A percentile compares a stretch with the other conserved stretches of the same genome.
These are phyloP conservation scores for Pseudogymnoascus sp. DNA, from an alignment of 2,329 filamentous ascomycete species.

Conservation along the genomic window DNA sequence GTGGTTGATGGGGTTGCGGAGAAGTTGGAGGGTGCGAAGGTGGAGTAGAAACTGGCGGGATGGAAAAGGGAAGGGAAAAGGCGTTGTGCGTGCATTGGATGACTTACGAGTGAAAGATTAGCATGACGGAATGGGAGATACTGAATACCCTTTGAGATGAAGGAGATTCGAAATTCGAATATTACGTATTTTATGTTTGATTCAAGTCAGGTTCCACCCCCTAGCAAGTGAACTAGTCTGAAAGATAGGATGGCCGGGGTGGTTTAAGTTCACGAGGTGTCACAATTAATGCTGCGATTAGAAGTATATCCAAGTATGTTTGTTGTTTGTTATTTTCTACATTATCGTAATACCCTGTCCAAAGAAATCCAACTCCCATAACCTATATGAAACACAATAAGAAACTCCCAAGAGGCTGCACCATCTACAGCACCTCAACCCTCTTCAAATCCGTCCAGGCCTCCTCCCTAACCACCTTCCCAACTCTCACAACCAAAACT, in stretches of 20 bases:
- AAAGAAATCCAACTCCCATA: neutral
- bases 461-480: constrained; percentile 51
- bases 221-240: too few species aligned
- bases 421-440: constrained; percentile 44
- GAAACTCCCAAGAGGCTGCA: neutral
- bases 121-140: neutral
- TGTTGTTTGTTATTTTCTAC: neutral
- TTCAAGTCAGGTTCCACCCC: neutral
- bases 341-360: neutral
- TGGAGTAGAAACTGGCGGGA: neutral
- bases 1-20: neutral
- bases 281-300: neutral
- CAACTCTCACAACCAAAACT: constrained; percentile 66
- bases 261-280: neutral
- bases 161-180: neutral
- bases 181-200: neutral
- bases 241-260: neutral
- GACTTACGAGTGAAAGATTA: neutral
- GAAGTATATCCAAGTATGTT: neutral
- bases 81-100: neutral
- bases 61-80: neutral
- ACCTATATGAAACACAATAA: neutral
- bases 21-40: neutral
- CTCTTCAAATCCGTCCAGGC: constrained; percentile 57
- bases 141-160: neutral